These are phyloP conservation scores for Cladobotryum protrusum DNA, from an alignment of 2,329 filamentous ascomycete species.

Conservation along the genomic window DNA sequence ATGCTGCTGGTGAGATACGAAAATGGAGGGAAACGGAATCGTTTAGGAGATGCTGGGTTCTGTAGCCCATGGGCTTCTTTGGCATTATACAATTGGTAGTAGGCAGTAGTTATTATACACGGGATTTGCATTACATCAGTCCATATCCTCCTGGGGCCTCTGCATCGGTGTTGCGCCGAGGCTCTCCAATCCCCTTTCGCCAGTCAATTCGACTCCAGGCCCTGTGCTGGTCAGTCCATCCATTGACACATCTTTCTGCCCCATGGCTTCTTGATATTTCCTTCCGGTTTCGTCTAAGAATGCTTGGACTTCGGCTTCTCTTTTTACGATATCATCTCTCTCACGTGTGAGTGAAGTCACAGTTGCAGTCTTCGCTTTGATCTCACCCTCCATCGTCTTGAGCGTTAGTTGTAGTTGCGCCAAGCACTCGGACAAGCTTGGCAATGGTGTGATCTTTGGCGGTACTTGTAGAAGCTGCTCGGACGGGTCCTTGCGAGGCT, in stretches of 20 bases:
- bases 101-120: too few species aligned
- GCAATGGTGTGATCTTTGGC: constrained; percentile 70
- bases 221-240: constrained; percentile 15
- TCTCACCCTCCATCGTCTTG: constrained; percentile 56
- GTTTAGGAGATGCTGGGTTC: too few species aligned
- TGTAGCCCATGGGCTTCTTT: too few species aligned
- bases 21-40: too few species aligned
- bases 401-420: constrained; percentile 57
- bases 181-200: constrained; percentile 31
- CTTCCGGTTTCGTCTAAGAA: constrained; percentile 76
- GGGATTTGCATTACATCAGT: too few species aligned
- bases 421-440: constrained; percentile 63
- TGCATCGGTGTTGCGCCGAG: constrained; percentile 22
- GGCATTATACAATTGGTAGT: too few species aligned
- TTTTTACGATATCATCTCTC: constrained; percentile 57
- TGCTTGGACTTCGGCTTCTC: constrained; percentile 74
- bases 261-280: constrained; percentile 44
- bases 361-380: constrained; percentile 52
- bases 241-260: constrained; percentile 13
- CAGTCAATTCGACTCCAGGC: constrained; percentile 19
- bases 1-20: too few species aligned
- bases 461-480: constrained; percentile 50
- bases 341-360: constrained; percentile 64
- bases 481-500: constrained; percentile 24
- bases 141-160: too few species aligned